Percentiles rank a stretch among this genome's conserved stretches.
These are phyloP conservation scores for Fusarium coffeatum DNA, from an alignment of 2,329 filamentous ascomycete genomes.

Conservation along the genomic window DNA sequence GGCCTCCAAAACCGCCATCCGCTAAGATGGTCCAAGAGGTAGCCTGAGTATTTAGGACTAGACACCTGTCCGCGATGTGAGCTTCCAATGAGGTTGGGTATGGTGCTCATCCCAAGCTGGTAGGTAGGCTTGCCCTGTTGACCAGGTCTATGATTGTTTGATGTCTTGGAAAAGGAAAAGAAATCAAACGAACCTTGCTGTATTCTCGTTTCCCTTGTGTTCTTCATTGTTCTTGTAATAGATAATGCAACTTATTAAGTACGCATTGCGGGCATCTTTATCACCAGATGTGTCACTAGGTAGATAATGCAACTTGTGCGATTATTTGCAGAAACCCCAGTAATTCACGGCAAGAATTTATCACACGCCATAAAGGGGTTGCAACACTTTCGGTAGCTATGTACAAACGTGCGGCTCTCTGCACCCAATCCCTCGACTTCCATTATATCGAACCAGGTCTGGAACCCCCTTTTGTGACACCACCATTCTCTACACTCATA, in stretches of 20 bases:
- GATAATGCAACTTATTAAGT: conserved; percentile 5
- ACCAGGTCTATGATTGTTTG: not conserved
- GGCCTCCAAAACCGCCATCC: conserved; percentile 48
- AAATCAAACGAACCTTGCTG: not conserved
- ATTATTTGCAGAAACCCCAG: not conserved
- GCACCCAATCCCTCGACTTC: not conserved
- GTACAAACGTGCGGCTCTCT: not conserved
- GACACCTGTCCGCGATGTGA: not conserved
- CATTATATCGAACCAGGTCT: not conserved
- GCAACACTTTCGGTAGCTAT: not conserved
- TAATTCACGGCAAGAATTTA: too few relatives aligned
- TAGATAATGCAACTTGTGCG: conserved; percentile 8
- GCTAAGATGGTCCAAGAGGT: conserved; percentile 69
- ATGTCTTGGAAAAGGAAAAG: not conserved
- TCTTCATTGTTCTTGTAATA: not conserved
- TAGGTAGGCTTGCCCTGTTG: not conserved
- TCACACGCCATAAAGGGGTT: not conserved
- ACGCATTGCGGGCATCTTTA: too few relatives aligned
- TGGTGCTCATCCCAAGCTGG: not conserved
- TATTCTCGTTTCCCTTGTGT: conserved; percentile 7
- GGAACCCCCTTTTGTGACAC: not conserved
- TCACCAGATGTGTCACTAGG: too few relatives aligned
- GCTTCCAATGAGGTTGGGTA: not conserved
- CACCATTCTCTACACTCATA: not conserved
- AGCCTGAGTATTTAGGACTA: conserved; percentile 44